A percentile compares a stretch with the other conserved stretches of the same genome.
phyloP scores from a whole-genome alignment of 306 rosid species.

The Parietaria judaica region DNA sequence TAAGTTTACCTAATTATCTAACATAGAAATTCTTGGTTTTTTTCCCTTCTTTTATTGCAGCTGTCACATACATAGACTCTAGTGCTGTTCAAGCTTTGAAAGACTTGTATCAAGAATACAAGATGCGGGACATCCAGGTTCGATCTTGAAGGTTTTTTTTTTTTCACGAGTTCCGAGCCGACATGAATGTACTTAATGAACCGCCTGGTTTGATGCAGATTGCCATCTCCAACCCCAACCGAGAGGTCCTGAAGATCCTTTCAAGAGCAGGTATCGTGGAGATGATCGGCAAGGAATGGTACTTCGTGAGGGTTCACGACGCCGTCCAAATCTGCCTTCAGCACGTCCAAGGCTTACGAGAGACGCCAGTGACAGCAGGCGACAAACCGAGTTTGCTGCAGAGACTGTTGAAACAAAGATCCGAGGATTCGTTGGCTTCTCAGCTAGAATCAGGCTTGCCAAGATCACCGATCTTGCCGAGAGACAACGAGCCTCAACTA shows the following conservation, averaged over 20 bases:
- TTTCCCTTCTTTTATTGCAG: constrained; percentile 36
- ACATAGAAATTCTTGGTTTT: not conserved
- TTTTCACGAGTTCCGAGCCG: not conserved
- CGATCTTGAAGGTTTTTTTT: not conserved
- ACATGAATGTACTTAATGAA: not conserved
- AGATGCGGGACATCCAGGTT: constrained; percentile 81
- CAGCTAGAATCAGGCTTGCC: constrained; percentile 60
- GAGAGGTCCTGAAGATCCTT: constrained; percentile 69
- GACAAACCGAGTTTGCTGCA: constrained; percentile 37
- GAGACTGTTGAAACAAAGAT: constrained; percentile 36
- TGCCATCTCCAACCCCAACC: constrained; percentile 81
- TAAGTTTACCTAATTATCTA: not conserved
- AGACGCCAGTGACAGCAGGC: constrained; percentile 21
- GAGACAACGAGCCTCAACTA: constrained; percentile 37
- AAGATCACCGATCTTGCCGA: constrained; percentile 18
- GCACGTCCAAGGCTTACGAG: constrained; percentile 53
- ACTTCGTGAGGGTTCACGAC: constrained; percentile 93
- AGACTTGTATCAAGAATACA: constrained; percentile 86
- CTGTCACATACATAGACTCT: constrained; percentile 92
- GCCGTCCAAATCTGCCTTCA: constrained; percentile 98
- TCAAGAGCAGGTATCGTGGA: constrained; percentile 70
- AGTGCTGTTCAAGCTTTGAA: constrained; percentile 90
- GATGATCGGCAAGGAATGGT: constrained; percentile 92
- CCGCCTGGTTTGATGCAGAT: constrained; percentile 44
- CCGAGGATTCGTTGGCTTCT: constrained; percentile 35